Conservation (phyloP, 2,329 filamentous ascomycete genomes). For the Sporothrix mexicana region DNA sequence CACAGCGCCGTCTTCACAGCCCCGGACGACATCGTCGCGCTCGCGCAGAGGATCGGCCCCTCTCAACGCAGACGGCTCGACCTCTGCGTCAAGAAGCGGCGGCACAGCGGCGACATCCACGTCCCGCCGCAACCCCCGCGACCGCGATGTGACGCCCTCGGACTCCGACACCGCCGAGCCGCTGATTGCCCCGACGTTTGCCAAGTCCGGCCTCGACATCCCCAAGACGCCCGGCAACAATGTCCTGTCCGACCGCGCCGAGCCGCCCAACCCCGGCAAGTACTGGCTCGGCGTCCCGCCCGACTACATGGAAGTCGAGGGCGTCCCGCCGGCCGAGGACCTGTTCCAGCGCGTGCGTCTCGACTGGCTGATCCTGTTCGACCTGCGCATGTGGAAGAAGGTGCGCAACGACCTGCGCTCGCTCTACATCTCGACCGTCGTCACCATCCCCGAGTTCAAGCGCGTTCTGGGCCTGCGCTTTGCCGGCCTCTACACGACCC, state of each 20-base stretch:
- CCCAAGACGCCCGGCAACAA: conserved; percentile 76
- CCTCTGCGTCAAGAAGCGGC: background rate
- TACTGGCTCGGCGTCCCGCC: conserved; percentile 88
- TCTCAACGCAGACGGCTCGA: background rate
- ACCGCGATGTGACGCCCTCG: conserved; percentile 70
- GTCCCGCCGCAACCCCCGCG: conserved; percentile 42
- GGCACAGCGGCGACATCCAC: background rate
- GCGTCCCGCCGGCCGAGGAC: conserved; percentile 77
- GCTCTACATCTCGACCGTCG: conserved; percentile 94
- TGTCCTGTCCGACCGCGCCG: conserved; percentile 48
- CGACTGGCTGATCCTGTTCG: conserved; percentile 94
- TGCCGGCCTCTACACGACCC: conserved; percentile 88
- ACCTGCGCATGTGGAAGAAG: conserved; percentile 96
- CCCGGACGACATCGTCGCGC: background rate
- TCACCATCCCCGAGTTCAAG: conserved; percentile 95
- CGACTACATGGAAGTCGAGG: conserved; percentile 67
- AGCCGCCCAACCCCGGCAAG: conserved; percentile 68
- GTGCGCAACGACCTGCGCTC: conserved; percentile 87
- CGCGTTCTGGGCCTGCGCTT: conserved; percentile 91
- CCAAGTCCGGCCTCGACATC: conserved; percentile 72
- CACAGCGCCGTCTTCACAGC: background rate
- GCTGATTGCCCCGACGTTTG: conserved; percentile 65
- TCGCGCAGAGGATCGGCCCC: background rate
- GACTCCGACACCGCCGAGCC: conserved; percentile 75
- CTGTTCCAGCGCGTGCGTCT: conserved; percentile 86